Conservation (phyloP, 768 basidiomycete species). For the Cystobasidium onofrii region DNA sequence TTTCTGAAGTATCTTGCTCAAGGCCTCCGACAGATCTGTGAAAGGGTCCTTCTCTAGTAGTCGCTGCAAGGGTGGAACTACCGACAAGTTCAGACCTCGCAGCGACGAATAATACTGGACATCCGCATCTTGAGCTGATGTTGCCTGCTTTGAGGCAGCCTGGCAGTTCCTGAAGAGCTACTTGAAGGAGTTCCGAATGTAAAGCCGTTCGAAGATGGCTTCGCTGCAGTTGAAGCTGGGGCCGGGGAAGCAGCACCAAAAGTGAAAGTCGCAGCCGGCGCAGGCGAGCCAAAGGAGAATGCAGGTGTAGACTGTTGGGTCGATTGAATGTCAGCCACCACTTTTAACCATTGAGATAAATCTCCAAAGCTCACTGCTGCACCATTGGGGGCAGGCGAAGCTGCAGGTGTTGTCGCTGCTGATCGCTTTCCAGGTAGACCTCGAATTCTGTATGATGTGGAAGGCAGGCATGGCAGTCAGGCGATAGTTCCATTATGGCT, state of each 20-base stretch:
- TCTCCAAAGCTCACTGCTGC: background rate
- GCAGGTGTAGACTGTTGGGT: background rate
- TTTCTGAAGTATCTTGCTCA: background rate
- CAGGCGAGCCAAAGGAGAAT: conserved; percentile 8
- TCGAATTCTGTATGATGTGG: conserved; percentile 5
- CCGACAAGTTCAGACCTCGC: conserved; percentile 28
- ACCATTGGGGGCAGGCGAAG: conserved; percentile 5
- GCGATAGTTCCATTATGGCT: no score
- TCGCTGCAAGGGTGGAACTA: conserved; percentile 23
- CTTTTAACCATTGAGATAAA: background rate
- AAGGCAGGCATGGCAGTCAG: background rate
- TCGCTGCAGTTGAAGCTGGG: background rate
- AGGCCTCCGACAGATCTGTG: conserved; percentile 14
- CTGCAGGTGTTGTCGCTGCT: conserved; percentile 19
- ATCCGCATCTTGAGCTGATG: conserved; percentile 6
- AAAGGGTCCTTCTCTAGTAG: conserved; percentile 31
- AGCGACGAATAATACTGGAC: conserved; percentile 20
- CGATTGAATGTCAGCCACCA: background rate
- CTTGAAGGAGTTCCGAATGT: background rate
- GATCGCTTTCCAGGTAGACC: conserved; percentile 21
- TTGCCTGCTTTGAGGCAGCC: background rate
- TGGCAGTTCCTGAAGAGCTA: background rate
- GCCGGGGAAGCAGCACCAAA: background rate
- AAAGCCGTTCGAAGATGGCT: background rate
- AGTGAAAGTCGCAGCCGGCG: background rate